These are phyloP conservation scores for Talaromyces sp. DNA, from an alignment of 2,329 filamentous ascomycete species.

Conservation along the genomic window DNA sequence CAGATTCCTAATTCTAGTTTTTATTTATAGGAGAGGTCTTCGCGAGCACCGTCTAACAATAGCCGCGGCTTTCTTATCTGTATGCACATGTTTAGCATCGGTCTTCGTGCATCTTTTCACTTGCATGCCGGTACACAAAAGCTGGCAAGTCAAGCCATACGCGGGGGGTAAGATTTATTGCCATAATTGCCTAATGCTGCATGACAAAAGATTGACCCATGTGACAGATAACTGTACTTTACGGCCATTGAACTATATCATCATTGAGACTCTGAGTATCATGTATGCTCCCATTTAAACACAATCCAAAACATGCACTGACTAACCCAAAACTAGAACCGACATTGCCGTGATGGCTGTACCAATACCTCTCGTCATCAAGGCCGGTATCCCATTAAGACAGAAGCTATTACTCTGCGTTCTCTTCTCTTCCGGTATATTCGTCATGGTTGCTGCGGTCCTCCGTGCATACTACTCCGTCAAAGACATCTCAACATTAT, in stretches of 20 bases:
- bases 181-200: not conserved
- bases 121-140: slow-evolving; percentile 14
- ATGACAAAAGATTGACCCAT: not conserved
- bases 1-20: not conserved
- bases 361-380: slow-evolving; percentile 22
- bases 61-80: slow-evolving; percentile 1
- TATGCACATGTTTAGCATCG: slow-evolving; percentile 14
- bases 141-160: slow-evolving; percentile 25
- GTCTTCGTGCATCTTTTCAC: slow-evolving; percentile 18
- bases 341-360: slow-evolving; percentile 21
- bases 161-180: slow-evolving; percentile 12
- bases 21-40: slow-evolving; percentile 15
- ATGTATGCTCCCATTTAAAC: no score
- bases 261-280: slow-evolving; percentile 22
- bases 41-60: slow-evolving; percentile 19
- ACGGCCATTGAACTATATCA: slow-evolving; percentile 18
- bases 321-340: slow-evolving; percentile 10
- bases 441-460: slow-evolving; percentile 22
- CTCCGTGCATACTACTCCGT: slow-evolving; percentile 28
- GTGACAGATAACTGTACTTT: slow-evolving; percentile 19
- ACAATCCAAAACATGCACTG: not conserved
- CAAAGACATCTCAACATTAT: slow-evolving; percentile 15
- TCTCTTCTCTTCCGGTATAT: slow-evolving; percentile 23
- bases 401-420: slow-evolving; percentile 20
- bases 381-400: slow-evolving; percentile 12